These are phyloP conservation scores for Pisolithus marmoratus DNA, from an alignment of 768 basidiomycete genomes.

Conservation along the genomic window DNA sequence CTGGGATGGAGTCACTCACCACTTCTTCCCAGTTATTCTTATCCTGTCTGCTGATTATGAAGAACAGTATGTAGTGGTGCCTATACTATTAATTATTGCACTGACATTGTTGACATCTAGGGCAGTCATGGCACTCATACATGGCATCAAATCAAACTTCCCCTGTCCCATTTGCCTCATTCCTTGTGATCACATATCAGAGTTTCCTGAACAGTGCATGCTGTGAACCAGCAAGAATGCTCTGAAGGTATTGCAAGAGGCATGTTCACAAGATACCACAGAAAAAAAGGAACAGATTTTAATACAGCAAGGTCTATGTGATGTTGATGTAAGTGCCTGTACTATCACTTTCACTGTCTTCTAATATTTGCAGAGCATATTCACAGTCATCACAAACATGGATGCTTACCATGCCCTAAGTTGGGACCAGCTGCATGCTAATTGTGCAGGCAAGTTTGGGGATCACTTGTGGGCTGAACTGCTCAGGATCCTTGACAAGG, in stretches of 20 bases:
- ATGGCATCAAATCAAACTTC: constrained; percentile 29
- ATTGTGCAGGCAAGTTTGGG: constrained; percentile 5
- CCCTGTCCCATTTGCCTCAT: background rate
- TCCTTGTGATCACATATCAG: background rate
- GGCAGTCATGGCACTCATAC: constrained; percentile 10
- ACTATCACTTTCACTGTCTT: background rate
- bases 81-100: too few species aligned
- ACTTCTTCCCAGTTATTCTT: constrained; percentile 31
- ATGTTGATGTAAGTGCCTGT: background rate
- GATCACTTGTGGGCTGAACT: constrained; percentile 7
- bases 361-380: background rate
- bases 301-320: background rate
- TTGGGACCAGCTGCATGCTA: constrained; percentile 9
- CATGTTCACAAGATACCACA: background rate
- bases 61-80: constrained; percentile 36
- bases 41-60: constrained; percentile 39
- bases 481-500: background rate
- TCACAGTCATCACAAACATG: background rate
- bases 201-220: background rate
- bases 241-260: background rate
- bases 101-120: constrained; percentile 18
- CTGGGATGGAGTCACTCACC: constrained; percentile 23
- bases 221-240: background rate
- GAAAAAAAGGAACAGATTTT: background rate
- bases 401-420: constrained; percentile 8